Base-by-base conservation (phyloP, 352 stramenopile genomes). In the Pilasporangium apinafurcum region DNA sequence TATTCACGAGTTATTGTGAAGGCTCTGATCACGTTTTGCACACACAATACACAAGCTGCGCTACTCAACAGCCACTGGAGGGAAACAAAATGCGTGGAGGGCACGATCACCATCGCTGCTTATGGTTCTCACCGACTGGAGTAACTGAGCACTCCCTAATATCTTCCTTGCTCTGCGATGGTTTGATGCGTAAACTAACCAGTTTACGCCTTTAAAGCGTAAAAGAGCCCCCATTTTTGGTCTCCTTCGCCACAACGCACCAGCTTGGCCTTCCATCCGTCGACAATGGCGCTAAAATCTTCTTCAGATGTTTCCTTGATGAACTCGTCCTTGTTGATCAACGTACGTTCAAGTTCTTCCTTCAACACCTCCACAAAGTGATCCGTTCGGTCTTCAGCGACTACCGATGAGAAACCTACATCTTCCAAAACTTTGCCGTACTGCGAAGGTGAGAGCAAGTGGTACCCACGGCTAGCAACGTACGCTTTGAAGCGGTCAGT, bases 201-300 rank as follows among this genome's bases (percentile, higher is more conserved):
- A 10, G 9, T 24, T 60, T 58, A 76, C 28, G 65, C 28, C 51
- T 87, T 87, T 32, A 73, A 49, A 32, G 54, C 75, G 52, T 77
- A 72, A 33, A 87, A 86, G 44, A 87, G 53, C n/a, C 75, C 75
- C 75, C 75, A 87, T 51, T 84, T 85, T 56, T 87, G 75, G 27
- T 87, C 72, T 12, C 75, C 75, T 1, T 87, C 75, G 1, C 46
- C 69, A 13, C 72, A 86, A 27, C 75, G 69, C 39, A 83, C 60
- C 20, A 87, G 53, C 54, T 87, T 87, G 21, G 69, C 51, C 49
- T 84, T 46, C 75, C 75, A 87, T 28, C 75, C 72, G 27, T 79
- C 59, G 14, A 87, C 68, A 25, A 87, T 87, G 44, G 73, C 76
- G 39, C 73, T 41, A 45, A 81, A 86, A 44, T 87, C 75, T 32